Evolutionary conservation across 1,284 basidiomycete species (phyloP), one percentile per base, ranked within the genome.

Genomic region (Sporisorium iseilematis-ciliati): DNA sequence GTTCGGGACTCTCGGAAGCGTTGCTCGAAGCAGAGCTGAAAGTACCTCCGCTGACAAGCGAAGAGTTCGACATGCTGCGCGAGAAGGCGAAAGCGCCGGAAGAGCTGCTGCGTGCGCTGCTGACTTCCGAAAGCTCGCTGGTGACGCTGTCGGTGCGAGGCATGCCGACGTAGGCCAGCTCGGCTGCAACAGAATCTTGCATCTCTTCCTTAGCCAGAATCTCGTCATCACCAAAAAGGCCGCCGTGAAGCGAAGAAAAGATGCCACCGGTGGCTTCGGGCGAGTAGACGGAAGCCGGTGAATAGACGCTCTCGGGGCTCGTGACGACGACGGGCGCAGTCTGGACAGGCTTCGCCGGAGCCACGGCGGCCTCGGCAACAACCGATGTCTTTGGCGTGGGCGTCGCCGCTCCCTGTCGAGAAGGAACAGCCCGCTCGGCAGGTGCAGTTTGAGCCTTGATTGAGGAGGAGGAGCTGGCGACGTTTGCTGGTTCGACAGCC

Each of bases 291-390:
- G 70, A 73, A 3, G 45, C 57, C 8, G 75, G 75, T 23, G 73
- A 76, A 31, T 72, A 76, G 58, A 72, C 69, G 53, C 68, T 72
- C 41, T 72, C 69, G n/a, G 74, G 74, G 41, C 74, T 76, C 57
- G 21, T 56, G 3, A 48, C 48, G 40, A 29, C 26, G 48, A 40
- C 51, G 18, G 53, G 29, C 5, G 58, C 35, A 14, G 61, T 3
- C 42, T 54, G 45, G 14, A 31, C 43, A 38, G 49, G 29, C 46
- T 54, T 41, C 14, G 16, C 23, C 8, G 31, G 46, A 21, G 42
- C 54, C 16, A 33, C 46, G 16, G 40, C n/a, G 16, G 54, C 35
- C 8, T 31, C 33, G 18, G 56, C 29, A 25, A 5, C 52, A 26
- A 53, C 33, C 12, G 29, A 26, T 49, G 52, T 21, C 50, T 64